Evolutionary conservation across 345 rosid species (phyloP).

Genomic region (Brassica juncea): DNA sequence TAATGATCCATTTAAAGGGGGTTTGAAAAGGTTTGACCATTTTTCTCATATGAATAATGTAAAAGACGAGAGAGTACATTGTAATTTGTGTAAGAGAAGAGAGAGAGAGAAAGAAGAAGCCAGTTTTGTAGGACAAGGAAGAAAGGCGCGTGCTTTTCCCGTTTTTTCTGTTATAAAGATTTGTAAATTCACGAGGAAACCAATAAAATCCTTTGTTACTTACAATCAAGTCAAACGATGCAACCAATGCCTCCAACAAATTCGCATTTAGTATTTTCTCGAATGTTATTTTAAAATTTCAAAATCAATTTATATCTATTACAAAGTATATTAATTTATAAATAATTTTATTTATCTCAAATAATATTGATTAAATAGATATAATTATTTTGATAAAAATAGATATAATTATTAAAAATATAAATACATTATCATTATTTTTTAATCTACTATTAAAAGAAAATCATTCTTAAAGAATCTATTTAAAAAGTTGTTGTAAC

Average conservation of each 20-base stretch:
- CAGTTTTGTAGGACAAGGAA: conserved; percentile 20
- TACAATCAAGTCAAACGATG: neutral
- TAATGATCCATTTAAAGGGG: conserved; percentile 39
- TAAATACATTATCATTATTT: no score
- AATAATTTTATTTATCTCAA: neutral
- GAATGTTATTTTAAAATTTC: no score
- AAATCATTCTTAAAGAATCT: no score
- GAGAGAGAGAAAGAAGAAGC: conserved; percentile 13
- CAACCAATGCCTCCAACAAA: neutral
- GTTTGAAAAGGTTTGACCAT: conserved; percentile 25
- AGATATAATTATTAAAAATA: no score
- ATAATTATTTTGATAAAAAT: no score
- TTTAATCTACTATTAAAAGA: no score
- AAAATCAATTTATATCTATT: no score
- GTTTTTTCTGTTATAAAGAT: conserved; percentile 6
- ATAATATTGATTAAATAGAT: no score
- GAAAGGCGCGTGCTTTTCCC: conserved; percentile 31
- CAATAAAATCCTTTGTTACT: neutral
- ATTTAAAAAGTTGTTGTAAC: no score
- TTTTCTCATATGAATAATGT: neutral
- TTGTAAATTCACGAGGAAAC: conserved; percentile 7
- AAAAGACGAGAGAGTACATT: neutral
- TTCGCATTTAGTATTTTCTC: neutral
- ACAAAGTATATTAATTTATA: neutral
- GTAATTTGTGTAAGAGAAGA: conserved; percentile 18